phyloP scores from a whole-genome alignment of 257 asterid species.

The Verbascum thapsus region DNA sequence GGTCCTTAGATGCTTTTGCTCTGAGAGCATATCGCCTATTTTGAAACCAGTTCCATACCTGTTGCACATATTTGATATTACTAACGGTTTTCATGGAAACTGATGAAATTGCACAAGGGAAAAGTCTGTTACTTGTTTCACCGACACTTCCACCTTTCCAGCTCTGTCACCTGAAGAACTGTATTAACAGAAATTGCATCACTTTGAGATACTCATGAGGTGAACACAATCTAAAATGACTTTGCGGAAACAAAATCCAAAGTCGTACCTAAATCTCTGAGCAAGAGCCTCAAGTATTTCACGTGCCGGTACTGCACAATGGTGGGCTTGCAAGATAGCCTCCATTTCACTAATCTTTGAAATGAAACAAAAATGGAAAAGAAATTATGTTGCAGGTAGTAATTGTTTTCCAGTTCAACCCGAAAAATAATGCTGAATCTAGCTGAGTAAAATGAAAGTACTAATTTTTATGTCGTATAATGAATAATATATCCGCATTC shows the following conservation, averaged over 20 bases:
- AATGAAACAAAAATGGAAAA: not conserved
- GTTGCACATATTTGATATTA: slow-evolving; percentile 9
- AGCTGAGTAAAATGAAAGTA: not conserved
- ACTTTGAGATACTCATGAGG: slow-evolving; percentile 1
- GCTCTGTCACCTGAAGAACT: slow-evolving; percentile 63
- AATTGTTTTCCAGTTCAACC: too few relatives aligned
- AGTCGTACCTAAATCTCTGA: slow-evolving; percentile 60
- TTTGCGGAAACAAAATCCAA: not conserved
- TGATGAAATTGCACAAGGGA: not conserved
- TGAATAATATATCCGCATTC: not conserved
- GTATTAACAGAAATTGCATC: slow-evolving; percentile 30
- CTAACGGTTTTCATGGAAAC: not conserved
- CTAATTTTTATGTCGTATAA: not conserved
- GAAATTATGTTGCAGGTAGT: not conserved
- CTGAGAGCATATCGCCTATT: slow-evolving; percentile 65
- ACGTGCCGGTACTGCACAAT: slow-evolving; percentile 53
- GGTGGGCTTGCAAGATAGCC: slow-evolving; percentile 60
- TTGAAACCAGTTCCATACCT: slow-evolving; percentile 67
- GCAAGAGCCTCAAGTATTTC: slow-evolving; percentile 63
- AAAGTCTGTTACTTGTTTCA: slow-evolving; percentile 53
- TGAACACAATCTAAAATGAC: not conserved
- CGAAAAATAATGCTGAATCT: not conserved
- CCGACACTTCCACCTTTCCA: slow-evolving; percentile 56
- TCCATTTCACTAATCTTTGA: slow-evolving; percentile 74
- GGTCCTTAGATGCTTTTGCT: slow-evolving; percentile 50